Evolutionary conservation across 371 early-diverging fungal species (phyloP), one percentile per base, ranked within the genome.

Genomic region (Syncephalis fuscata): DNA sequence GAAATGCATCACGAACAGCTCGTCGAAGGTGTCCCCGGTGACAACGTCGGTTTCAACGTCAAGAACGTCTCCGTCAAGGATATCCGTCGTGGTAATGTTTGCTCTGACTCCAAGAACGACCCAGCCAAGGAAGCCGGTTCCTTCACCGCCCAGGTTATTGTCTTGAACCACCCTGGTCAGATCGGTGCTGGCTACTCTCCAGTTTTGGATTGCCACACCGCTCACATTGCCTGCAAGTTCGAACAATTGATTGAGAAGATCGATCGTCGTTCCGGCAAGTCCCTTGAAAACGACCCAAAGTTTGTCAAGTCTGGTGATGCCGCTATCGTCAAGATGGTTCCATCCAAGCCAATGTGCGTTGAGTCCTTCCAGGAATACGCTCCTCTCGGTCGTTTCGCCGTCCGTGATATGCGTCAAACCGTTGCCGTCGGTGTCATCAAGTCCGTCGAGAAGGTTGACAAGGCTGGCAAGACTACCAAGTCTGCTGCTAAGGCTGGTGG

Each of bases 41-140:
- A 95, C 84, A 91, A 89, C 80, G 92, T 92, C 59, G 92, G 91
- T 63, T 89, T 95, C 87, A 90, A 90, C 87, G 85, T 93, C 70
- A 90, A 88, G 87, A 87, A 88, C 84, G 88, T 90, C 43, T 87
- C 88, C 57, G 85, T 87, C 71, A 88, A 86, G 82, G 89, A 90
- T 64, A 87, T 91, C 74, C 89, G 90, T 60, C 89, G 92, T 81
- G 96, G 94, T 68, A 76, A 80, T 76, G 92, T 93, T 71, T 81
- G 82, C 77, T 88, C 88, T 59, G 92, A 92, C 82, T 81, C 86
- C 76, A 88, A 89, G 85, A 88, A 85, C 77, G 88, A 90, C 72
- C 89, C 91, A 69, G 88, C 91, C 71, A 90, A 88, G 83, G 92
- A 85, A 59, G 63, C 88, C 61, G 88, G 67, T 51, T 82, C 80